These are phyloP conservation scores for Cochliopodium minus DNA, from an alignment of 208 protist species.

Conservation along the genomic window DNA sequence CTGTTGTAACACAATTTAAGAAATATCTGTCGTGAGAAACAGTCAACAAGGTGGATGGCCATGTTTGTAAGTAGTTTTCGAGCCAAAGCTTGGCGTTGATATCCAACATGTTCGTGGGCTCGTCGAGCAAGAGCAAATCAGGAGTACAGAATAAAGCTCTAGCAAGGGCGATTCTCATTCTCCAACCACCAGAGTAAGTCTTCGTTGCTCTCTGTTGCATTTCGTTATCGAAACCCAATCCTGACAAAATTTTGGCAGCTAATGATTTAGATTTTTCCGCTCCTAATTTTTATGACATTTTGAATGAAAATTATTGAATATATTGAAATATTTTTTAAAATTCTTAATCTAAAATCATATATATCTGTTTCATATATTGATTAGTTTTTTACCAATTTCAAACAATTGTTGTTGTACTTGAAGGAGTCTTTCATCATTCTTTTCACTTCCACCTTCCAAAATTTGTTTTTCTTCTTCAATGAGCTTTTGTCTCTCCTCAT, in stretches of 20 bases:
- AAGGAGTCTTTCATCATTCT: slow-evolving; percentile 52
- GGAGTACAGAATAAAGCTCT: slow-evolving; percentile 83
- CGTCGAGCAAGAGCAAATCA: slow-evolving; percentile 80
- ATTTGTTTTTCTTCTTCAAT: slow-evolving; percentile 69
- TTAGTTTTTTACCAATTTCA: slow-evolving; percentile 77
- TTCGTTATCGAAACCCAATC: slow-evolving; percentile 75
- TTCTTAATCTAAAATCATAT: too few species aligned
- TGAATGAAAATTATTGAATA: too few species aligned
- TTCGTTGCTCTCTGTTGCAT: slow-evolving; percentile 69
- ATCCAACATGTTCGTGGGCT: slow-evolving; percentile 86
- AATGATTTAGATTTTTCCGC: slow-evolving; percentile 63
- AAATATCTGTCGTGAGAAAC: slow-evolving; percentile 91
- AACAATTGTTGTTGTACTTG: slow-evolving; percentile 77
- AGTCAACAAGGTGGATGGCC: slow-evolving; percentile 78
- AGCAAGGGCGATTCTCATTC: slow-evolving; percentile 88
- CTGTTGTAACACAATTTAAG: slow-evolving; percentile 71
- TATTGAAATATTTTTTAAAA: too few species aligned
- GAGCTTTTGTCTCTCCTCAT: slow-evolving; percentile 67
- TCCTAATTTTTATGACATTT: too few species aligned
- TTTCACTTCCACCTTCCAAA: slow-evolving; percentile 41
- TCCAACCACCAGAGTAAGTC: slow-evolving; percentile 75
- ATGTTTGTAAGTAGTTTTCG: slow-evolving; percentile 77
- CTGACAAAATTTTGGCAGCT: slow-evolving; percentile 55
- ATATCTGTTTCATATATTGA: too few species aligned
- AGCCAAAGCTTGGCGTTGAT: slow-evolving; percentile 89